These are phyloP conservation scores for Teunomyces barrocoloradensis DNA, from an alignment of 805 yeast genomes.

Conservation along the genomic window DNA sequence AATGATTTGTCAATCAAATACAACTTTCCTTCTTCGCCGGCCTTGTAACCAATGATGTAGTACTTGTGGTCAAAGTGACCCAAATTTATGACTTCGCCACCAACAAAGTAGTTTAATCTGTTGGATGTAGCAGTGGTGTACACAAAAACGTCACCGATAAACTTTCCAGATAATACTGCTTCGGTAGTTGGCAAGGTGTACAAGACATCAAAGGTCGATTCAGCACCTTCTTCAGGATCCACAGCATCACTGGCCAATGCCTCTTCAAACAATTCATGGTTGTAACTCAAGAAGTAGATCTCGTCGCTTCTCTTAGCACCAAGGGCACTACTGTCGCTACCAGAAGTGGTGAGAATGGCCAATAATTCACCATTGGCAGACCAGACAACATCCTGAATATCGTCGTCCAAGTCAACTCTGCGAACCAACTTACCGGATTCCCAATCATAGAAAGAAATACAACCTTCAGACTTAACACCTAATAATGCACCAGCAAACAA, in stretches of 20 bases:
- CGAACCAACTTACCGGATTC: constrained; percentile 80
- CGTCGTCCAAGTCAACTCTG: constrained; percentile 76
- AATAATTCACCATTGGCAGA: constrained; percentile 89
- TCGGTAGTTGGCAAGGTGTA: constrained; percentile 72
- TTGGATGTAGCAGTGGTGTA: constrained; percentile 79
- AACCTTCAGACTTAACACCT: constrained; percentile 81
- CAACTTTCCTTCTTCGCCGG: constrained; percentile 78
- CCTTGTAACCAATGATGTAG: constrained; percentile 84
- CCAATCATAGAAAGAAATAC: constrained; percentile 92
- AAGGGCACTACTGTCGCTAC: constrained; percentile 18
- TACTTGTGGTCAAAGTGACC: constrained; percentile 88
- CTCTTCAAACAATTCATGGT: constrained; percentile 61
- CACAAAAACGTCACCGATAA: constrained; percentile 96
- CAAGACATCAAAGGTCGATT: constrained; percentile 78
- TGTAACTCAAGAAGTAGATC: constrained; percentile 75
- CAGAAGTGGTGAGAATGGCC: constrained; percentile 52
- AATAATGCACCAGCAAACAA: constrained; percentile 87
- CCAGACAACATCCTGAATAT: constrained; percentile 83
- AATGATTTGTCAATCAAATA: constrained; percentile 90
- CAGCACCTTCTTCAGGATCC: constrained; percentile 86
- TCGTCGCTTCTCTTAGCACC: constrained; percentile 52
- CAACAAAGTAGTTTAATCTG: constrained; percentile 91
- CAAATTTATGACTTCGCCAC: constrained; percentile 87
- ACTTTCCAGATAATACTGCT: constrained; percentile 79
- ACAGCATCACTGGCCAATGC: constrained; percentile 56